Conservation (phyloP, 1,139 yeast genomes). For the Saccharomyces uvarum region DNA sequence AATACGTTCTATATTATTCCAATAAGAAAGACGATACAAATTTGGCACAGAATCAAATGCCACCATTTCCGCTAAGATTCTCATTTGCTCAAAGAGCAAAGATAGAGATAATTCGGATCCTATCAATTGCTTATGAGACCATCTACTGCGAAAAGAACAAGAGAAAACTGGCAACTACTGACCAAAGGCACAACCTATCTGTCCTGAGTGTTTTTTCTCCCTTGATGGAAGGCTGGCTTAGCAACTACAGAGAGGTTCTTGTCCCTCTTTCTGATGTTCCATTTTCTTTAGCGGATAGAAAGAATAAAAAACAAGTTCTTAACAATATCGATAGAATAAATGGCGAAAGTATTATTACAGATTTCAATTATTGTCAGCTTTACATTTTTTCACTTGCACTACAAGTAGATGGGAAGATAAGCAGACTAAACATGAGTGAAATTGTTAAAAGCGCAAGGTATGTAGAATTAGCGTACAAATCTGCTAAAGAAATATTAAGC, state of each 20-base stretch:
- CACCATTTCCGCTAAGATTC: constrained; percentile 37
- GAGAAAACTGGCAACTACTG: constrained; percentile 19
- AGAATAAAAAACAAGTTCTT: constrained; percentile 30
- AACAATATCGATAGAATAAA: constrained; percentile 44
- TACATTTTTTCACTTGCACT: constrained; percentile 80
- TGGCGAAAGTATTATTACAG: constrained; percentile 67
- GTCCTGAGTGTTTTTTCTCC: constrained; percentile 69
- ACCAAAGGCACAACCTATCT: constrained; percentile 62
- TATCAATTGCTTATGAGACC: constrained; percentile 77
- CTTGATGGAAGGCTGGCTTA: constrained; percentile 69
- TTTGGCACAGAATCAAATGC: constrained; percentile 5
- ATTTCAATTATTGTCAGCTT: constrained; percentile 73
- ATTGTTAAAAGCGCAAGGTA: constrained; percentile 67
- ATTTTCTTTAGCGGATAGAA: constrained; percentile 16
- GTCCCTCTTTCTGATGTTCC: constrained; percentile 33
- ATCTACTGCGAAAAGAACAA: constrained; percentile 62
- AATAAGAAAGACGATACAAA: constrained; percentile 10
- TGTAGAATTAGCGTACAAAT: constrained; percentile 71
- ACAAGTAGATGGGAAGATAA: constrained; percentile 38
- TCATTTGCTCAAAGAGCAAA: constrained; percentile 67
- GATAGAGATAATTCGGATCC: constrained; percentile 67
- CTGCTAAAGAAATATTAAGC: constrained; percentile 73
- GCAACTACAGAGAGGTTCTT: constrained; percentile 50
- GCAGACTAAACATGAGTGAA: constrained; percentile 52
- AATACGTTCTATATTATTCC: constrained; percentile 24